These are phyloP conservation scores for Suillus alpinus DNA, from an alignment of 768 basidiomycete genomes.

Conservation along the genomic window DNA sequence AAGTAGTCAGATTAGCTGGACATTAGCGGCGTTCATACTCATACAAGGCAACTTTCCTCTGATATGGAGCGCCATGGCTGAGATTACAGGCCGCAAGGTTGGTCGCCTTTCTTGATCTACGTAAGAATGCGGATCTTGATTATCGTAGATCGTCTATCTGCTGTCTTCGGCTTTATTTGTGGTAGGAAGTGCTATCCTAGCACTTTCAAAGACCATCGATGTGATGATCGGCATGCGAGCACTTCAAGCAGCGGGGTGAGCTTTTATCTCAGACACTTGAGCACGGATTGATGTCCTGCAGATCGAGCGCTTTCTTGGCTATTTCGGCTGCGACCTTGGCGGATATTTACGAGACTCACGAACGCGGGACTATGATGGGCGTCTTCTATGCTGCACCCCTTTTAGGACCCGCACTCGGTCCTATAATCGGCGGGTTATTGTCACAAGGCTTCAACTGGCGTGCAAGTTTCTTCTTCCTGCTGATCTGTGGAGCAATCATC, in stretches of 20 bases:
- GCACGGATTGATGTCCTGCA: conserved; percentile 23
- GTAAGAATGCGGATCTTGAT: conserved; percentile 2
- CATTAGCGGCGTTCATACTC: conserved; percentile 69
- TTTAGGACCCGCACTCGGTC: conserved; percentile 70
- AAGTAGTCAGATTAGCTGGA: conserved; percentile 59
- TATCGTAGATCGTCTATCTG: conserved; percentile 49
- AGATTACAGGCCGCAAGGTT: conserved; percentile 75
- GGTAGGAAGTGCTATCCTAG: conserved; percentile 54
- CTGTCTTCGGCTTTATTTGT: conserved; percentile 50
- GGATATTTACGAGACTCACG: conserved; percentile 72
- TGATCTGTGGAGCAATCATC: conserved; percentile 55
- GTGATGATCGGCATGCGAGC: conserved; percentile 65
- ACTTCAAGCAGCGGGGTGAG: conserved; percentile 65
- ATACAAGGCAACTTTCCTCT: conserved; percentile 68
- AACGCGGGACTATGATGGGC: conserved; percentile 79
- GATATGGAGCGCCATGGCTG: conserved; percentile 67
- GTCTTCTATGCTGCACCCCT: conserved; percentile 79
- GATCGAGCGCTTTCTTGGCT: conserved; percentile 63
- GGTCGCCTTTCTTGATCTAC: conserved; percentile 10
- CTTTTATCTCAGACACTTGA: conserved; percentile 5
- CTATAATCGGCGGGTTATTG: conserved; percentile 67
- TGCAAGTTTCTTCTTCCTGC: conserved; percentile 80
- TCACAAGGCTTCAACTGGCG: conserved; percentile 74
- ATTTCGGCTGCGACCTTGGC: conserved; percentile 79
- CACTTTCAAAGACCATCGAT: conserved; percentile 50